phyloP scores from a whole-genome alignment of 2,329 filamentous ascomycete genomes.

The Verticillium tricorpus region DNA sequence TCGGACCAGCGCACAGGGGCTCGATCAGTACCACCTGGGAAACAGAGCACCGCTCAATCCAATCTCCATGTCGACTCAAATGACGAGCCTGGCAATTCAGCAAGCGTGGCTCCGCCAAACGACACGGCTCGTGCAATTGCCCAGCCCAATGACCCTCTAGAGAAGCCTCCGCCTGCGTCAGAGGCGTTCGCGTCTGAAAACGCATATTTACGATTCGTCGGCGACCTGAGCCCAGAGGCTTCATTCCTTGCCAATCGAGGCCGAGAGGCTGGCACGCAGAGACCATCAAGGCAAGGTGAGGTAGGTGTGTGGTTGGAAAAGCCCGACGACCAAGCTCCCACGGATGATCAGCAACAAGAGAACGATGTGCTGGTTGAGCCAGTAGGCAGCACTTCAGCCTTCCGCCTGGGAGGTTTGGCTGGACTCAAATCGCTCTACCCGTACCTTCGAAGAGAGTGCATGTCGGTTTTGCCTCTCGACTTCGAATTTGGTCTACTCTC shows the following conservation, averaged over 20 bases:
- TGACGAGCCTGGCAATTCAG: not conserved
- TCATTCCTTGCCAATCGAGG: conserved; percentile 15
- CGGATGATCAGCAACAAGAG: conserved; percentile 3
- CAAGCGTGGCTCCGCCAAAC: not conserved
- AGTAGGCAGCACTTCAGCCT: conserved; percentile 6
- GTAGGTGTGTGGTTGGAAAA: conserved; percentile 14
- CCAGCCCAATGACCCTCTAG: not conserved
- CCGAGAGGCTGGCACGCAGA: conserved; percentile 1
- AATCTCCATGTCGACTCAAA: not conserved
- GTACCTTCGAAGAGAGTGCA: conserved; percentile 12
- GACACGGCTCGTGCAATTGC: not conserved
- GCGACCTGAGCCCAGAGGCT: conserved; percentile 17
- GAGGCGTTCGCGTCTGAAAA: not conserved
- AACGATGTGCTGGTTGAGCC: conserved; percentile 3
- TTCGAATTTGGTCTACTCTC: conserved; percentile 9
- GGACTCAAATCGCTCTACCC: conserved; percentile 9
- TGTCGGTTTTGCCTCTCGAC: conserved; percentile 10
- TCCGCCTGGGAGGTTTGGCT: conserved; percentile 1
- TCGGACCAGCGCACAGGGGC: not conserved
- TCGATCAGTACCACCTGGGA: not conserved
- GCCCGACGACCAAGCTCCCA: not conserved
- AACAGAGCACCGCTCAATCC: too few species aligned
- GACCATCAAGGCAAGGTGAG: conserved; percentile 11
- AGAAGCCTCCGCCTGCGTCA: not conserved
- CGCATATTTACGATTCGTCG: conserved; percentile 19